A percentile compares a stretch with the other conserved stretches of the same genome.
Conservation (phyloP, 805 yeast species). For the Nakazawaea ernobii region DNA sequence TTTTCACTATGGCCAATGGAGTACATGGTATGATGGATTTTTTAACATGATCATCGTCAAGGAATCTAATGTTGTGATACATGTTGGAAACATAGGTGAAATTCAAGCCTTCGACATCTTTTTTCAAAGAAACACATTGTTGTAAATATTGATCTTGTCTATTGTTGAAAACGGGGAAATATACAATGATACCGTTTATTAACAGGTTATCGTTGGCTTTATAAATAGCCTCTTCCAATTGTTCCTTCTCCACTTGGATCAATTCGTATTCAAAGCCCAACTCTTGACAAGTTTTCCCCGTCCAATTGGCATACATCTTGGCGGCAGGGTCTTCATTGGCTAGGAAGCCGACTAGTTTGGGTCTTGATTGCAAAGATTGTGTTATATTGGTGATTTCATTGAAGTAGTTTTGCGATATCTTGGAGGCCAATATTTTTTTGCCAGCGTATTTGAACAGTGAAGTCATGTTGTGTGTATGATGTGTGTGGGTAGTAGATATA, state of each 20-base stretch:
- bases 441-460: constrained; percentile 38
- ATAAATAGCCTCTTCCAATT: constrained; percentile 75
- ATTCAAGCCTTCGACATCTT: constrained; percentile 95
- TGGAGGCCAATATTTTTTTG: constrained; percentile 80
- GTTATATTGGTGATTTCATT: constrained; percentile 66
- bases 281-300: constrained; percentile 81
- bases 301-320: constrained; percentile 92
- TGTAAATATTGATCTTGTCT: constrained; percentile 94
- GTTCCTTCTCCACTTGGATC: constrained; percentile 66
- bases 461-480: background rate
- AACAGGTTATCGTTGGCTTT: constrained; percentile 71
- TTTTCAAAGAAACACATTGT: constrained; percentile 84
- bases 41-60: constrained; percentile 59
- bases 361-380: constrained; percentile 41
- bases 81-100: constrained; percentile 88
- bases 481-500: background rate
- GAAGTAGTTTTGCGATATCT: constrained; percentile 75
- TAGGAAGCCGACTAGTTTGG: constrained; percentile 82
- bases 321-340: constrained; percentile 97
- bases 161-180: constrained; percentile 95
- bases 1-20: constrained; percentile 91
- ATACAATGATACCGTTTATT: constrained; percentile 92
- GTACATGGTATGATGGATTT: constrained; percentile 95
- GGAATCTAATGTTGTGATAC: constrained; percentile 85
- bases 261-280: constrained; percentile 84